Conservation (phyloP, 345 rosid genomes). For the Syzygium grande region DNA sequence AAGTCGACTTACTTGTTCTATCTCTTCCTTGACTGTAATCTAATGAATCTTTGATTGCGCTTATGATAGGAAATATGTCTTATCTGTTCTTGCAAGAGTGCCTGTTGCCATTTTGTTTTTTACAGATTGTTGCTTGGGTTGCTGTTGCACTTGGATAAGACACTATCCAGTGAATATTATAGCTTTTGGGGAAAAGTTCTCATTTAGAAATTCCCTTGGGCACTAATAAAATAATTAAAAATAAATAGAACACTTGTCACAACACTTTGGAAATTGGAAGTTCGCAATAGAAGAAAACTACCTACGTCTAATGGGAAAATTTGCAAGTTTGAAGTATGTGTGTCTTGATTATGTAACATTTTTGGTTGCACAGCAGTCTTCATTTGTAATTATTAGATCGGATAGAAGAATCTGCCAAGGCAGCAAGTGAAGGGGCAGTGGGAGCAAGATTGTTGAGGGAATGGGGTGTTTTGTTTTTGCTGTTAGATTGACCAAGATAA, state of each 20-base stretch:
- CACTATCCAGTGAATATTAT: not conserved
- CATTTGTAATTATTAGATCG: not conserved
- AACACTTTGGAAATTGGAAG: not conserved
- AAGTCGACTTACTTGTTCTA: slow-evolving; percentile 9
- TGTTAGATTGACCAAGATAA: not conserved
- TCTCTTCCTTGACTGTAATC: not conserved
- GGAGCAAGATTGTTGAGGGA: not conserved
- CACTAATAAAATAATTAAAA: not conserved
- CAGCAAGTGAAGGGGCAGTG: not conserved
- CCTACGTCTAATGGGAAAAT: not conserved
- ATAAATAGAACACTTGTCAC: not conserved
- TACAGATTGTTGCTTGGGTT: not conserved
- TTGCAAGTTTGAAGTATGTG: not conserved
- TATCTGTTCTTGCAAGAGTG: not conserved
- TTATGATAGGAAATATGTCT: not conserved
- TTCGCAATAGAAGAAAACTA: not conserved
- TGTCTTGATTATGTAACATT: not conserved
- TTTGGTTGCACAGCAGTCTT: not conserved
- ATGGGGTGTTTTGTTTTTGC: not conserved
- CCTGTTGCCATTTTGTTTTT: not conserved
- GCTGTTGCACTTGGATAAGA: not conserved
- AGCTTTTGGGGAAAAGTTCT: not conserved
- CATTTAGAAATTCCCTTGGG: not conserved
- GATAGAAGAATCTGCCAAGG: not conserved
- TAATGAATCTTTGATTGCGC: not conserved